Base-by-base conservation (phyloP, 306 rosid species). In the Lathyrus oleraceus region DNA sequence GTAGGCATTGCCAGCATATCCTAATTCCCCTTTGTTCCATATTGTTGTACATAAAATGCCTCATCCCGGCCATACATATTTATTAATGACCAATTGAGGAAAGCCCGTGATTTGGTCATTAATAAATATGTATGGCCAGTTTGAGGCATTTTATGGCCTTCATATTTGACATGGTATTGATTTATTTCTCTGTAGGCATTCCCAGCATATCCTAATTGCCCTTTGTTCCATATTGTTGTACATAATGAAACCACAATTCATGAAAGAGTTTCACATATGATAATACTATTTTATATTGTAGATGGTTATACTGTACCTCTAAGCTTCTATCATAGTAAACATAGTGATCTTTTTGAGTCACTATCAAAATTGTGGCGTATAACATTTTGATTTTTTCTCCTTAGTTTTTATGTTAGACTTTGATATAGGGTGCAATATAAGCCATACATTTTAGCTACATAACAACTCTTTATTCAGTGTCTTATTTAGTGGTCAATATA, bases 301-400 rank as follows among this genome's bases (percentile, higher is more conserved):
- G 52, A 59, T 56, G 38, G 35, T 60, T 28, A 38, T 38, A 32
- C 48, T 20, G 25, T 40, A 45, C 35, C 44, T 36, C 64, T 13
- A 43, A 51, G 52, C 42, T 51, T 79, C 53, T 67, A 21, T n/a
- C 14, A 47, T 42, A 38, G 47, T 39, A 39, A 60, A 68, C 38
- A 14, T 57, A 28, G 62, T 53, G 17, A 17, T 5, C 1, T 30
- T 71, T 25, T 78, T 45, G 8, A 49, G 53, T 45, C 56, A 58
- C 47, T 20, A 14, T 25, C 15, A 42, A 68, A 69, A 49, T 36
- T 14, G 56, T 23, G 14, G 15, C 44, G 10, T 43, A 51, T 5
- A 65, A 1, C n/a, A 21, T 35, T 35, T 48, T 38, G 20, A 1
- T 8, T 52, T 61, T 62, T 1, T 36, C 15, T 47, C 15, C 54